phyloP scores from a whole-genome alignment of 371 early-diverging fungal species.

The Rhizomucor pusillus region DNA sequence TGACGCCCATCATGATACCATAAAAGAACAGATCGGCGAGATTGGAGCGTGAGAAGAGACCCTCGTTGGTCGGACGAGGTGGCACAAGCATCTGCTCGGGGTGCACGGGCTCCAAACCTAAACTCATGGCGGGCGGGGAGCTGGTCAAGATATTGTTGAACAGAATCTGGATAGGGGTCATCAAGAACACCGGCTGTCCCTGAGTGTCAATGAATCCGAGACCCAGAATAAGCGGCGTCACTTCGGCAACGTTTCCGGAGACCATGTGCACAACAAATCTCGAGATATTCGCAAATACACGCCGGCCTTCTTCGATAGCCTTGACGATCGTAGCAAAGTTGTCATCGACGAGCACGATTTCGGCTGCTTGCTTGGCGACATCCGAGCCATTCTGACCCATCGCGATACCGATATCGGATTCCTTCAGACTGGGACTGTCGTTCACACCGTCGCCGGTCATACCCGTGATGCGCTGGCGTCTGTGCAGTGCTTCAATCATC shows the following conservation, averaged over 20 bases:
- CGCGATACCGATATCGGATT: conserved; percentile 90
- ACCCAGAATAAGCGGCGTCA: conserved; percentile 70
- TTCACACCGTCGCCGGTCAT: conserved; percentile 90
- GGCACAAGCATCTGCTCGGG: conserved; percentile 78
- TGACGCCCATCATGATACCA: conserved; percentile 66
- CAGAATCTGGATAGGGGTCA: conserved; percentile 83
- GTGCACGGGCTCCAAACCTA: conserved; percentile 86
- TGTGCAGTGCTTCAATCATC: conserved; percentile 93
- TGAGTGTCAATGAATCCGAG: conserved; percentile 60
- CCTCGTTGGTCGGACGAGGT: conserved; percentile 71
- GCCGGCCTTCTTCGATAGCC: conserved; percentile 84
- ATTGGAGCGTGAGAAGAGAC: conserved; percentile 68
- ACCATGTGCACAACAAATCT: conserved; percentile 91
- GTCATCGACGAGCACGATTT: conserved; percentile 88
- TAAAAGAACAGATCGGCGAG: conserved; percentile 71
- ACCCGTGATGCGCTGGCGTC: conserved; percentile 65
- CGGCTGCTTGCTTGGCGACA: conserved; percentile 90
- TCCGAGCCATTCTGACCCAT: conserved; percentile 93
- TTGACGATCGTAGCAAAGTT: conserved; percentile 86
- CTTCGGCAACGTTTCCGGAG: conserved; percentile 82
- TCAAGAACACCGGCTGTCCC: conserved; percentile 68
- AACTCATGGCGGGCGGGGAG: conserved; percentile 83
- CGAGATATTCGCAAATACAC: conserved; percentile 89
- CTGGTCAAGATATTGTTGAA: conserved; percentile 84
- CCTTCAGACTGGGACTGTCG: conserved; percentile 90